Base-by-base conservation (phyloP, 2,329 filamentous ascomycete genomes). In the Colletotrichum lentis region DNA sequence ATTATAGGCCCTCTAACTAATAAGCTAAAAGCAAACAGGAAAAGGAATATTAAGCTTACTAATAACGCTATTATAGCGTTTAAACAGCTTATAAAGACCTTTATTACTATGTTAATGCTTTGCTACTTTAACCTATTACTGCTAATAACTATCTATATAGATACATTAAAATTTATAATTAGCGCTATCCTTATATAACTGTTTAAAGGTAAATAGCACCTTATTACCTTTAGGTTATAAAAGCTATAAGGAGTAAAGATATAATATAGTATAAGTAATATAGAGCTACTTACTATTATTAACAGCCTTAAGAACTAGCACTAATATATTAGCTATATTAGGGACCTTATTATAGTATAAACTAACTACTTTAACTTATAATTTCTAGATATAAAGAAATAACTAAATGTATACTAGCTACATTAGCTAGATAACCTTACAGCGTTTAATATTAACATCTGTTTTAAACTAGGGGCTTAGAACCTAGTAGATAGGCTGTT, bases 31-130 rank as follows among this genome's bases (percentile, higher is more conserved):
- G 11, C 1, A 0, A 46, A 46, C 2, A n/a, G 8, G 20, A 20
- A 3, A 8, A 2, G n/a, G 12, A 3, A 46, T 2, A 4, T 3
- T 10, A 3, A n/a, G 2, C 8, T 46, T 4, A n/a, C 6, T 14
- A 22, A 10, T 12, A 5, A 10, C 2, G n/a, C 3, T 1, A 0
- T 11, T 2, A 5, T 20, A 5, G 44, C 8, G 0, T 46, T 46
- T 5, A 12, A 10, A 2, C 5, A 46, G n/a, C 10, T 46, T 1
- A 10, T 20, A 12, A 22, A 11, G 2, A n/a, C 12, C 4, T 46
- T 46, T 46, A 46, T 2, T 12, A 11, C 12, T 4, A 5, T 20
- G 1, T 10, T 22, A 6, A 22, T 46, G 4, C 18, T 46, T 11
- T 22, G 22, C 3, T 46, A 46, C 2, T 46, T 46, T 46, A 46